These are phyloP conservation scores for Ogataea corticis DNA, from an alignment of 805 yeast species.

Conservation along the genomic window DNA sequence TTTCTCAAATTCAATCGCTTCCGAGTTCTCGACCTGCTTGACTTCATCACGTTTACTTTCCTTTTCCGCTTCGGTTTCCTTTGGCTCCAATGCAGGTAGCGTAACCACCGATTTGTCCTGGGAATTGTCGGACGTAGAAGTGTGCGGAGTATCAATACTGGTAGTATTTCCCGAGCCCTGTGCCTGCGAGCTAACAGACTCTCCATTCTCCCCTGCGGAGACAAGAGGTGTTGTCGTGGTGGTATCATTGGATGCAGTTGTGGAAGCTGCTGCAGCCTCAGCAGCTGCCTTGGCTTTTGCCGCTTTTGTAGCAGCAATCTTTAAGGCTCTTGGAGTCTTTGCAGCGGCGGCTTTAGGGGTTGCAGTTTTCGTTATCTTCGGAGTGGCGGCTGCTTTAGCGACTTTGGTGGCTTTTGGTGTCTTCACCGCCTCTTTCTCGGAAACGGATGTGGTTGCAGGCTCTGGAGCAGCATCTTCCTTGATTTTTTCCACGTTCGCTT, in stretches of 20 bases:
- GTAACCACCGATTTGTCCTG: too few relatives aligned
- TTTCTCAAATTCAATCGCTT: conserved; percentile 32
- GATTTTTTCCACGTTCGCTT: not conserved
- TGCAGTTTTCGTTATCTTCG: not conserved
- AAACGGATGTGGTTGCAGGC: not conserved
- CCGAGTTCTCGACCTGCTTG: too few relatives aligned
- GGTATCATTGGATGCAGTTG: not conserved
- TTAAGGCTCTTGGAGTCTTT: not conserved
- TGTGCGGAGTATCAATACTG: not conserved
- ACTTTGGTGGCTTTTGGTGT: not conserved
- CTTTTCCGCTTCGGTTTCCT: not conserved
- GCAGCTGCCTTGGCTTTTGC: not conserved
- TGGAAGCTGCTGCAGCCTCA: conserved; percentile 1
- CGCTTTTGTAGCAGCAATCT: not conserved
- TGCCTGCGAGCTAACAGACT: not conserved
- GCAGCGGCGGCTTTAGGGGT: not conserved
- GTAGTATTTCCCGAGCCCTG: not conserved
- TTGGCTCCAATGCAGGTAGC: not conserved
- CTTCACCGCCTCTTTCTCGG: not conserved
- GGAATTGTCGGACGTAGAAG: too few relatives aligned
- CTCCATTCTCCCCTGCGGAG: conserved; percentile 2
- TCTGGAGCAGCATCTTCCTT: not conserved
- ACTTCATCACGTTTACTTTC: not conserved
- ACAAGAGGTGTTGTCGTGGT: not conserved
- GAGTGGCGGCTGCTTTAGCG: not conserved